These are phyloP conservation scores for Penstemon eatonii DNA, from an alignment of 257 asterid species.

Conservation along the genomic window DNA sequence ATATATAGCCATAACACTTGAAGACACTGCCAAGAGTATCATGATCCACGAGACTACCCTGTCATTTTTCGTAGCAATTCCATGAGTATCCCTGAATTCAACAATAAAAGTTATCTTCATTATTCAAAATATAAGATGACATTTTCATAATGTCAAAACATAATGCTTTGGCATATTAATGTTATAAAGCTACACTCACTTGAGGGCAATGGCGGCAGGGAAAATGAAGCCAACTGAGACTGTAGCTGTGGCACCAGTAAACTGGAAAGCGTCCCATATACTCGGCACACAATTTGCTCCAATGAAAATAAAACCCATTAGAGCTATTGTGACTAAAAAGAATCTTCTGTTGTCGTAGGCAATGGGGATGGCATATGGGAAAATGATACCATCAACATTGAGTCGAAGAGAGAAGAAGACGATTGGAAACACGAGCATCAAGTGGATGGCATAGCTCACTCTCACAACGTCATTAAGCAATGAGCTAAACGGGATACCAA, in stretches of 20 bases:
- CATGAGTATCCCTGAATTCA: slow-evolving; percentile 65
- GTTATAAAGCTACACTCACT: slow-evolving; percentile 41
- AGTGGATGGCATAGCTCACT: slow-evolving; percentile 77
- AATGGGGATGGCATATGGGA: slow-evolving; percentile 67
- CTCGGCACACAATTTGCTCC: slow-evolving; percentile 87
- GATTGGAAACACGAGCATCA: slow-evolving; percentile 84
- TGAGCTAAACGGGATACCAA: slow-evolving; percentile 67
- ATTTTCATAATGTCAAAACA: background rate
- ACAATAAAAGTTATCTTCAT: background rate
- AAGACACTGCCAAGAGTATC: slow-evolving; percentile 74
- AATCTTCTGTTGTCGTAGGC: slow-evolving; percentile 67
- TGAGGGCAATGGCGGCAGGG: slow-evolving; percentile 78
- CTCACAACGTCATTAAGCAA: slow-evolving; percentile 72
- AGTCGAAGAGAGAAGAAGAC: slow-evolving; percentile 87
- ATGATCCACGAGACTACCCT: slow-evolving; percentile 64
- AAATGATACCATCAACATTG: slow-evolving; percentile 70
- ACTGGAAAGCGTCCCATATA: slow-evolving; percentile 92
- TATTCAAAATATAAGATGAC: too few relatives aligned
- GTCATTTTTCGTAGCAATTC: slow-evolving; percentile 65
- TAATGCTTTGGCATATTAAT: background rate
- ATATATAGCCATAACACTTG: slow-evolving; percentile 84
- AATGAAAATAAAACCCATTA: slow-evolving; percentile 65
- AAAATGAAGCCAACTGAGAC: slow-evolving; percentile 80
- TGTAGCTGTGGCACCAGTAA: slow-evolving; percentile 92
- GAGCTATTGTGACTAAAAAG: slow-evolving; percentile 52